A percentile compares a stretch with the other conserved stretches of the same genome.
phyloP scores from a whole-genome alignment of 257 asterid species.

The Solanum virginianum region DNA sequence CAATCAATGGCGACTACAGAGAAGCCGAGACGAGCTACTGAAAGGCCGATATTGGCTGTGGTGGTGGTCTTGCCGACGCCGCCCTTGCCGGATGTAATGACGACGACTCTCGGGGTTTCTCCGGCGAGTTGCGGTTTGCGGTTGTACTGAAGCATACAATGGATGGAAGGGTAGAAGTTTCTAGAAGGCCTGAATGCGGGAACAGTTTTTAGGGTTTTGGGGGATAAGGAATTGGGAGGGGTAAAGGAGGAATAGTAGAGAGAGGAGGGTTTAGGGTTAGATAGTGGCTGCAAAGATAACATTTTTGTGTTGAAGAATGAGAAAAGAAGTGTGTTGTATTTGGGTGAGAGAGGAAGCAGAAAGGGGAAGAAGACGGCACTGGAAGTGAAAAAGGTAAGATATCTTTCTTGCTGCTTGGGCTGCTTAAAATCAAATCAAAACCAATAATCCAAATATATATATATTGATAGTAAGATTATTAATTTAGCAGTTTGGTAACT shows the following conservation, averaged over 20 bases:
- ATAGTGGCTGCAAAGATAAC: constrained; percentile 40
- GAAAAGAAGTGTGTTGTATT: neutral
- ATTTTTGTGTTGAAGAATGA: constrained; percentile 12
- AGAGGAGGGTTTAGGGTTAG: constrained; percentile 29
- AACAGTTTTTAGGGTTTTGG: constrained; percentile 29
- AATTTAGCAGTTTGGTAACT: neutral
- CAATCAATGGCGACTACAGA: constrained; percentile 93
- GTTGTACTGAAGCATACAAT: constrained; percentile 76
- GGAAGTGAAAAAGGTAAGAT: neutral
- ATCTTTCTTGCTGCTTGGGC: neutral
- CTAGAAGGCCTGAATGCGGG: constrained; percentile 10
- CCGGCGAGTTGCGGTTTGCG: constrained; percentile 96
- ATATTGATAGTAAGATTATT: neutral
- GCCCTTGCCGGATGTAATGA: constrained; percentile 95
- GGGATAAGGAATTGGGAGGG: constrained; percentile 15
- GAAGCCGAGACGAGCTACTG: constrained; percentile 84
- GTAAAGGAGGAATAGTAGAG: constrained; percentile 12
- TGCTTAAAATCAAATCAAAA: too few species aligned
- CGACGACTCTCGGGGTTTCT: constrained; percentile 82
- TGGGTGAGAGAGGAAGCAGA: neutral
- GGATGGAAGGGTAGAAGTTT: constrained; percentile 10
- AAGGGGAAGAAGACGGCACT: neutral
- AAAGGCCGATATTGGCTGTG: constrained; percentile 91
- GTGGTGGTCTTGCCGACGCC: constrained; percentile 98
- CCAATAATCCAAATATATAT: too few species aligned